Evolutionary conservation across 1,139 yeast genomes (phyloP).

Genomic region (Geotrichum macrosporum): DNA sequence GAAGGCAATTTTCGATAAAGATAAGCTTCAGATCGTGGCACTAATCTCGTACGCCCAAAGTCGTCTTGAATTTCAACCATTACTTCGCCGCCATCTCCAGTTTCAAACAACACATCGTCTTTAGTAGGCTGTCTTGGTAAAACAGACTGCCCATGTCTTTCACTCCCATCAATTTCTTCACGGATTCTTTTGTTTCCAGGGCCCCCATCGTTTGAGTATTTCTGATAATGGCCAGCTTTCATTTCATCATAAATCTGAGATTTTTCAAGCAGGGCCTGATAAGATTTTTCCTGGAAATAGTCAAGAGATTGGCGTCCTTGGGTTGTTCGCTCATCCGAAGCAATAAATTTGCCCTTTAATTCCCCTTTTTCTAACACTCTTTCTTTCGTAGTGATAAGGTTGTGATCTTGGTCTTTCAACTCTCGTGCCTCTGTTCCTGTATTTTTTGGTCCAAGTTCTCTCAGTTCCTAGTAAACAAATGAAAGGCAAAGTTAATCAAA

Average conservation of each 20-base stretch:
- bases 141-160: not conserved
- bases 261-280: constrained; percentile 13
- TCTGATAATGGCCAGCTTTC: constrained; percentile 9
- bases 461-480: constrained; percentile 5
- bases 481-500: not conserved
- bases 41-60: constrained; percentile 35
- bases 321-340: constrained; percentile 9
- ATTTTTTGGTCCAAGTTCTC: constrained; percentile 1
- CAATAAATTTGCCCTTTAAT: not conserved
- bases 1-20: constrained; percentile 11
- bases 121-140: constrained; percentile 1
- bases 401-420: constrained; percentile 4
- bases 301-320: constrained; percentile 11
- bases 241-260: constrained; percentile 10
- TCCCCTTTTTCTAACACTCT: not conserved
- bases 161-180: constrained; percentile 1
- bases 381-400: not conserved
- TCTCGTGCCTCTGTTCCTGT: not conserved
- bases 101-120: constrained; percentile 14
- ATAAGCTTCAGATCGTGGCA: constrained; percentile 25
- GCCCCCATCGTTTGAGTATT: not conserved
- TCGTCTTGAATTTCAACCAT: constrained; percentile 36
- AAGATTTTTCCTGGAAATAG: constrained; percentile 13
- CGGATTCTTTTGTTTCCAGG: not conserved
- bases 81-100: constrained; percentile 17